Evolutionary conservation across 305 asterid species (phyloP).

Genomic region (Fraxinus sp.): DNA sequence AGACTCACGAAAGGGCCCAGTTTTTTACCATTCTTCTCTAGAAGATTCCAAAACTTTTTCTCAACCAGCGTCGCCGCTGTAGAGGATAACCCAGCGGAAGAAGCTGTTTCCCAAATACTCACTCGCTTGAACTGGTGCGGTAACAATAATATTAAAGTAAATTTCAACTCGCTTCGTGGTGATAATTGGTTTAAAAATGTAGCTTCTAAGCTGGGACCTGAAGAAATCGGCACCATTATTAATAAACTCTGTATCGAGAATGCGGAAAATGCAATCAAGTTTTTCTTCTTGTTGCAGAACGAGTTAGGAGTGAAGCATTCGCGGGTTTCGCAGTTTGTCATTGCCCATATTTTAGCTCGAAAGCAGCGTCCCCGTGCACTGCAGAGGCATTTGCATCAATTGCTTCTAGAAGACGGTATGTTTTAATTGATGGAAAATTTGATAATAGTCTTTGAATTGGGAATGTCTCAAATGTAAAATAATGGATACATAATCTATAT

Average conservation of each 20-base stretch:
- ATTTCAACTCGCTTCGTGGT: constrained; percentile 28
- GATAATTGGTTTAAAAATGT: constrained; percentile 35
- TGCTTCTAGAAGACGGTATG: constrained; percentile 55
- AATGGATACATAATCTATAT: not conserved
- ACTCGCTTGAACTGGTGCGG: constrained; percentile 33
- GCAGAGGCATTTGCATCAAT: constrained; percentile 48
- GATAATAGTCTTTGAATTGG: not conserved
- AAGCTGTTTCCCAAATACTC: constrained; percentile 38
- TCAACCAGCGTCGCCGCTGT: constrained; percentile 33
- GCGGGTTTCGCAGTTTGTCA: constrained; percentile 27
- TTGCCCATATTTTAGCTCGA: constrained; percentile 66
- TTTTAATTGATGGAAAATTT: not conserved
- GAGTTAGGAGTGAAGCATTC: constrained; percentile 55
- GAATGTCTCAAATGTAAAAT: not conserved
- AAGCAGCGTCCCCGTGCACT: constrained; percentile 51
- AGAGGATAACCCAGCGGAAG: constrained; percentile 31
- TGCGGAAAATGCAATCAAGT: constrained; percentile 55
- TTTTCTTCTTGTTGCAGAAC: constrained; percentile 64
- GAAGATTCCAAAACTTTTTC: constrained; percentile 18
- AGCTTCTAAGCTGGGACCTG: constrained; percentile 31
- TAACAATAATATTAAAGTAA: constrained; percentile 19
- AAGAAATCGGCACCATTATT: constrained; percentile 49
- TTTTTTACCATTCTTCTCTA: constrained; percentile 27
- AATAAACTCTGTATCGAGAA: constrained; percentile 27
- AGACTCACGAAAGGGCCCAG: constrained; percentile 31